These are phyloP conservation scores for Erythrophleum ivorense DNA, from an alignment of 331 rosid species.

Conservation along the genomic window DNA sequence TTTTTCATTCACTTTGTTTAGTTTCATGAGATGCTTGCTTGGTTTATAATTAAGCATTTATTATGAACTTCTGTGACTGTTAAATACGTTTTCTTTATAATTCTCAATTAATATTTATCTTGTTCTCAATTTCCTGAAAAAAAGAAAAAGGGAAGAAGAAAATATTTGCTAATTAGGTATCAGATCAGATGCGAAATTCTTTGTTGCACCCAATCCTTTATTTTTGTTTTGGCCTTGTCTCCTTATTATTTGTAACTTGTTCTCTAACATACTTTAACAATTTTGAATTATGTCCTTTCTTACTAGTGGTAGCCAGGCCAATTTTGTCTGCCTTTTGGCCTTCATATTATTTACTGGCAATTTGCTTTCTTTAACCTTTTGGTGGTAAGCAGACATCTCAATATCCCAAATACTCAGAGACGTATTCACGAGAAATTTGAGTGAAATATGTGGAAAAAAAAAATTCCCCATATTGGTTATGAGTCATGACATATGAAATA, in stretches of 20 bases:
- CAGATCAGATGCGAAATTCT: neutral
- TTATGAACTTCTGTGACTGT: neutral
- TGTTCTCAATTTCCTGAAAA: neutral
- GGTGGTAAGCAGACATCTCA: neutral
- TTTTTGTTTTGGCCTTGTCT: neutral
- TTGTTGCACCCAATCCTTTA: neutral
- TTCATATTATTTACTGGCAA: neutral
- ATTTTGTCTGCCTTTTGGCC: neutral
- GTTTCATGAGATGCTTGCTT: conserved; percentile 11
- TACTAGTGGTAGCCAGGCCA: conserved; percentile 1
- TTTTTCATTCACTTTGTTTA: conserved; percentile 19
- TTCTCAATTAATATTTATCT: neutral
- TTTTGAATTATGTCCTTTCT: conserved; percentile 7
- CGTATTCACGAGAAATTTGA: neutral
- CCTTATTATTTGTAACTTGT: neutral
- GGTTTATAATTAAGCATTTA: conserved; percentile 16
- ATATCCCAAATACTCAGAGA: neutral
- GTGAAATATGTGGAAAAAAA: neutral
- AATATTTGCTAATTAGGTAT: neutral
- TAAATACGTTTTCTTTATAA: conserved; percentile 7
- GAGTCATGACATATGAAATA: neutral
- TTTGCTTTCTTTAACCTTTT: conserved; percentile 26
- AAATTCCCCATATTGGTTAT: neutral
- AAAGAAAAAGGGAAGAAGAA: too few relatives aligned
- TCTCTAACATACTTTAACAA: neutral